Base-by-base conservation (phyloP, 345 rosid species). In the Gossypium thurberi region DNA sequence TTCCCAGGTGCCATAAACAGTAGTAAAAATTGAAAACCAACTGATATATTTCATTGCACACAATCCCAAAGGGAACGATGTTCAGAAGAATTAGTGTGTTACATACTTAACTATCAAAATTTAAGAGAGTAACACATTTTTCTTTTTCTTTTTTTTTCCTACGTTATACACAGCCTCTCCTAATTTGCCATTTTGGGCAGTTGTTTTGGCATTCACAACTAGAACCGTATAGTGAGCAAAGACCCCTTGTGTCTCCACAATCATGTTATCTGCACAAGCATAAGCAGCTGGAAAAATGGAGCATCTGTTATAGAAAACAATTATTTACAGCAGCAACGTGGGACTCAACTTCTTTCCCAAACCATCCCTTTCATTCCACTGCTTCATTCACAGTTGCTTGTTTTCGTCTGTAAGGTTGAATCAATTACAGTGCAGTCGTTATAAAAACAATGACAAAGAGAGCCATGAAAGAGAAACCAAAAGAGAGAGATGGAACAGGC, bases 341-440 rank as follows among this genome's bases (percentile, higher is more conserved):
- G 77, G 46, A 14, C 52, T 3, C 7, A 15, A 52, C n/a, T 63
- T 76, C 52, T 71, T 12, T 37, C 14, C n/a, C 40, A 23, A 60
- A 11, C 63, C 52, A 46, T 51, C 64, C 64, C 17, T 17, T 33
- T 80, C 13, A 57, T 44, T 46, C 7, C 10, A 59, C 73, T 14
- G 69, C 67, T 37, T 26, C 28, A 1, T 40, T 81, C 78, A 80
- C 0, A 63, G 43, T 44, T 15, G 69, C 42, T 62, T 73, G 14
- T 17, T 69, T 69, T 76, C 76, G 15, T 48, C 83, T 84, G 85
- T 79, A 76, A 62, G 37, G 66, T 53, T 13, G 1, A 37, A 70
- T 10, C 8, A n/a, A 17, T 26, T 26, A 28, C 21, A 43, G 10
- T 20, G 44, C 57, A 55, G 1, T 53, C 50, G n/a, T n/a, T 26